These are phyloP conservation scores for Phytopythium ostracodes DNA, from an alignment of 352 stramenopile species.

Conservation along the genomic window DNA sequence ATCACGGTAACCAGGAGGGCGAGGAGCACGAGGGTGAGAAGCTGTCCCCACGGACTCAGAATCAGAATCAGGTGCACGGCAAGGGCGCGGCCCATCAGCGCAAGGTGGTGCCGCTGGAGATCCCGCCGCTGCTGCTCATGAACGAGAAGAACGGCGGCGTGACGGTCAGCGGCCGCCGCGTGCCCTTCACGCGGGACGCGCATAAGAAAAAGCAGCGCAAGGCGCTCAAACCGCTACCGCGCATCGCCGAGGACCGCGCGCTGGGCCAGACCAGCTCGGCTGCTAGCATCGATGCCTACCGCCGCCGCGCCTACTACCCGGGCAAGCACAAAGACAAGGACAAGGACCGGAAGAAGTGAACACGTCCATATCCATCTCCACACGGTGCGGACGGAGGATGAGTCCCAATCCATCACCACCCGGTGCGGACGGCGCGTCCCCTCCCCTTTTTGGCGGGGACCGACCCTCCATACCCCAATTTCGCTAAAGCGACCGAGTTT, in stretches of 20 bases:
- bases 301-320: conserved; percentile 33
- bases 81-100: too few species aligned
- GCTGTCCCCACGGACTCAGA: background rate
- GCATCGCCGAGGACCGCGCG: conserved; percentile 26
- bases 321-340: conserved; percentile 8
- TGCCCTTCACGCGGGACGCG: conserved; percentile 34
- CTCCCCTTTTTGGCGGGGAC: too few species aligned
- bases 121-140: conserved; percentile 28
- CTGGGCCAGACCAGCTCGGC: conserved; percentile 18
- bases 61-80: background rate
- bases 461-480: background rate
- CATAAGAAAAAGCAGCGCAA: conserved; percentile 21
- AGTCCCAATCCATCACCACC: too few species aligned
- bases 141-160: conserved; percentile 26
- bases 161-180: conserved; percentile 32
- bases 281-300: conserved; percentile 23
- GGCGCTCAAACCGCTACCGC: conserved; percentile 14
- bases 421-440: too few species aligned
- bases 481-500: background rate
- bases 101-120: conserved; percentile 20
- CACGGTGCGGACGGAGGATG: background rate
- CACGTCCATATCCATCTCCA: too few species aligned
- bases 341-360: conserved; percentile 33
- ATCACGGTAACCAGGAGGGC: conserved; percentile 2
- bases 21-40: background rate